Conservation (phyloP, 306 rosid genomes). For the Acmispon strigosus region DNA sequence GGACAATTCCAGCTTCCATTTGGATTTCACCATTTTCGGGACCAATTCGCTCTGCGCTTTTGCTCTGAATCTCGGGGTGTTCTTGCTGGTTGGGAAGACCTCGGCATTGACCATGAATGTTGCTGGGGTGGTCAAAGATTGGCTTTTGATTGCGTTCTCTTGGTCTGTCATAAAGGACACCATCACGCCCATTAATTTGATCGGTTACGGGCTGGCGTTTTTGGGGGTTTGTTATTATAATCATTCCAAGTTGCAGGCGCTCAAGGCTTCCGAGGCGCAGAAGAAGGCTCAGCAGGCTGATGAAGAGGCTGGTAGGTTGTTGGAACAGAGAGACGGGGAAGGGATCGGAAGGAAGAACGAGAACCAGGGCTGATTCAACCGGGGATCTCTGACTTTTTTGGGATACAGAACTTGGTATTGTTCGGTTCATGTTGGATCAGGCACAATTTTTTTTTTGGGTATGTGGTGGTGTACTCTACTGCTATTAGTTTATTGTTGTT, state of each 20-base stretch:
- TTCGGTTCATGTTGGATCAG: slow-evolving; percentile 7
- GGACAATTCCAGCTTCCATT: slow-evolving; percentile 66
- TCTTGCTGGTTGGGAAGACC: slow-evolving; percentile 88
- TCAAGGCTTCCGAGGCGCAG: slow-evolving; percentile 86
- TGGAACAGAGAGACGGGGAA: slow-evolving; percentile 70
- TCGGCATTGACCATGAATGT: slow-evolving; percentile 98
- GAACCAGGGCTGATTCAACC: slow-evolving; percentile 42
- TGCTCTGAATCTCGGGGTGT: slow-evolving; percentile 83
- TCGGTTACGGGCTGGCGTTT: slow-evolving; percentile 85
- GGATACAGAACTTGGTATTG: not conserved
- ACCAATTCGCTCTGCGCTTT: slow-evolving; percentile 78
- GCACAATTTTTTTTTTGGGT: slow-evolving; percentile 24
- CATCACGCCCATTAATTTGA: slow-evolving; percentile 69
- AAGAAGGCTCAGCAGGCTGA: slow-evolving; percentile 76
- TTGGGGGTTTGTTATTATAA: slow-evolving; percentile 85
- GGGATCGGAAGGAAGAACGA: slow-evolving; percentile 61
- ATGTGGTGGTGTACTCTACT: slow-evolving; percentile 11
- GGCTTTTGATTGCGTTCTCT: slow-evolving; percentile 91
- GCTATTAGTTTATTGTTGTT: not conserved
- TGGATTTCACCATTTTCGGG: slow-evolving; percentile 65
- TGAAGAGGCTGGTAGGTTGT: slow-evolving; percentile 85
- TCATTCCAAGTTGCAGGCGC: slow-evolving; percentile 85
- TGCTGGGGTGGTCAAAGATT: slow-evolving; percentile 95
- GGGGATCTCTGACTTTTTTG: slow-evolving; percentile 20
- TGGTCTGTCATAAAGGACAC: slow-evolving; percentile 98